phyloP scores from a whole-genome alignment of 140 eudicot genomes.

The Anethum foeniculum region DNA sequence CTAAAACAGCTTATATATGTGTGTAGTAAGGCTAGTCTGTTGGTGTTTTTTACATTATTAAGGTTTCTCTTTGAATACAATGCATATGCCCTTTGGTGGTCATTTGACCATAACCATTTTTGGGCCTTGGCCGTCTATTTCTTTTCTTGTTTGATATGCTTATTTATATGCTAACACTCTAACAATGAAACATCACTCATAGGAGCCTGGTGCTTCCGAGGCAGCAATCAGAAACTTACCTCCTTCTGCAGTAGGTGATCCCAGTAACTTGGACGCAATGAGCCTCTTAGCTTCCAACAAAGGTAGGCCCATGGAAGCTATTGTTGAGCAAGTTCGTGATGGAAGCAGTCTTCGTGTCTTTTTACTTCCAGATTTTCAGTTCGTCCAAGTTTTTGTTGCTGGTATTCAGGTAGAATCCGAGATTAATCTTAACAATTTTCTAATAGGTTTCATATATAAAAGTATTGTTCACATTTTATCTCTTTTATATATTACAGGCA shows the following conservation, averaged over 20 bases:
- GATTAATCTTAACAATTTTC: neutral
- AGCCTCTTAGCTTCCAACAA: conserved; percentile 59
- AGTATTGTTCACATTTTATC: neutral
- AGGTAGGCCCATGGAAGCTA: conserved; percentile 79
- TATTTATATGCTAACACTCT: neutral
- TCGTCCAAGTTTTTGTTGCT: conserved; percentile 88
- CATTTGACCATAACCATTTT: neutral
- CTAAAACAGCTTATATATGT: neutral
- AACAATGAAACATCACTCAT: conserved; percentile 7
- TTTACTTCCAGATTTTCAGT: conserved; percentile 92
- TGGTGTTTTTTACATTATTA: neutral
- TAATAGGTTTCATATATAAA: neutral
- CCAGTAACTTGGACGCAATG: conserved; percentile 72
- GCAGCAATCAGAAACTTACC: conserved; percentile 86
- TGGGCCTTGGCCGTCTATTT: neutral
- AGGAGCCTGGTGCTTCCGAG: conserved; percentile 88
- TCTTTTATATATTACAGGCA: conserved; percentile 31
- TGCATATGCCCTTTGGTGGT: neutral
- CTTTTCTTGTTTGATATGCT: neutral
- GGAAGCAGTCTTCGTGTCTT: conserved; percentile 94
- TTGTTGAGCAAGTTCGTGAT: conserved; percentile 95
- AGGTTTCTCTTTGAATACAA: neutral
- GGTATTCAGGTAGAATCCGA: conserved; percentile 69
- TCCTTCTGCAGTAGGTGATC: conserved; percentile 88
- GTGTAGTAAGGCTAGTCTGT: neutral